These are phyloP conservation scores for Dillenia turbinata DNA, from an alignment of 164 flowering plant species.

Conservation along the genomic window DNA sequence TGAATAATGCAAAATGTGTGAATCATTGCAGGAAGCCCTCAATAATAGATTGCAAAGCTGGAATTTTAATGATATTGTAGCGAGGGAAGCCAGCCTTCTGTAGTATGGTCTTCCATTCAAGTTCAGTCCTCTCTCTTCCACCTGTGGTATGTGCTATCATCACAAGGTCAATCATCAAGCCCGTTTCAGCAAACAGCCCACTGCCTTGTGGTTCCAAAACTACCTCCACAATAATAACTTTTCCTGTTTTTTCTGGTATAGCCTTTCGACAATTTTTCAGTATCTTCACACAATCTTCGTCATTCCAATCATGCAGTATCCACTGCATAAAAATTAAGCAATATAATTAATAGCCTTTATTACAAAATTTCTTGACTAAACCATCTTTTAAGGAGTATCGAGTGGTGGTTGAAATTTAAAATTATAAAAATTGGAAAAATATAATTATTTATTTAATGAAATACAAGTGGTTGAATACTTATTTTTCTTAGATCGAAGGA, in stretches of 20 bases:
- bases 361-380: no score
- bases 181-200: slow-evolving; percentile 1
- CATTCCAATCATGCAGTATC: slow-evolving; percentile 30
- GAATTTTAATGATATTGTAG: slow-evolving; percentile 4
- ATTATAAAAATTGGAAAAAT: no score
- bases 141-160: slow-evolving; percentile 7
- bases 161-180: slow-evolving; percentile 9
- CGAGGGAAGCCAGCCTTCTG: slow-evolving; percentile 3
- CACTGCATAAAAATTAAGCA: slow-evolving; percentile 9
- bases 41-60: slow-evolving; percentile 6
- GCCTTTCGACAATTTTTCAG: slow-evolving; percentile 34
- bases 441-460: no score
- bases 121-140: slow-evolving; percentile 12
- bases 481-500: no score
- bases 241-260: slow-evolving; percentile 26
- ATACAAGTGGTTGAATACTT: no score
- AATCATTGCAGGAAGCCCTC: slow-evolving; percentile 10
- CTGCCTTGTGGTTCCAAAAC: slow-evolving; percentile 16
- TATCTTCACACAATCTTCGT: slow-evolving; percentile 32
- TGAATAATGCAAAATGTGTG: no score
- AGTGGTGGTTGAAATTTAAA: no score
- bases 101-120: slow-evolving; percentile 8
- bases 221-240: slow-evolving; percentile 34
- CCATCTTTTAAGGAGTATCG: no score
- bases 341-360: no score